Conservation (phyloP, 352 stramenopile genomes). For the Elongisporangium prolatum region DNA sequence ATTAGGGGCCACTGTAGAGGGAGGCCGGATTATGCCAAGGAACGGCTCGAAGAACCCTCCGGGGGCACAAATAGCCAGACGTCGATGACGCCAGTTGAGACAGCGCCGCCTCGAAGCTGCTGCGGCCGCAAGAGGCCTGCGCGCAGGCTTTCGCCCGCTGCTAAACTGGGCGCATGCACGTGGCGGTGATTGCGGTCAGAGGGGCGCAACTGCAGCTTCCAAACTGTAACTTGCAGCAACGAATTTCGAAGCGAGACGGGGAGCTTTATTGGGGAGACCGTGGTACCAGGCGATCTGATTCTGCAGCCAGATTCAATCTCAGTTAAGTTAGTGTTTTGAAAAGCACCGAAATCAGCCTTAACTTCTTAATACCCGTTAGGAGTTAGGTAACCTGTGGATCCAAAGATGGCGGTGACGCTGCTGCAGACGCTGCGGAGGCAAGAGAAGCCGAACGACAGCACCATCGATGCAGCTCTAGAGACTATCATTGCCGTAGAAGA, state of each 20-base stretch:
- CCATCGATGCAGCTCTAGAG: conserved; percentile 10
- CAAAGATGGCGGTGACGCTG: conserved; percentile 4
- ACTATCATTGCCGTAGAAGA: conserved; percentile 17
- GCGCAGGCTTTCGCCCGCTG: too few species aligned
- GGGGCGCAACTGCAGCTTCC: neutral
- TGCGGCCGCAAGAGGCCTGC: neutral
- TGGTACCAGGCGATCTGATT: neutral
- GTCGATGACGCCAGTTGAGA: neutral
- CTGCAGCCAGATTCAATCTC: neutral
- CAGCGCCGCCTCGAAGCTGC: neutral
- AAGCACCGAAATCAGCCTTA: neutral
- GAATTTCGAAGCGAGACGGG: neutral
- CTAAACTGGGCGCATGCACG: neutral
- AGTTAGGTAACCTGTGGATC: neutral
- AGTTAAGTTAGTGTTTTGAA: neutral
- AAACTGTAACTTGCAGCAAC: neutral
- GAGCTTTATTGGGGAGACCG: neutral
- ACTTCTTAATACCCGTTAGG: neutral
- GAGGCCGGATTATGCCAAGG: neutral
- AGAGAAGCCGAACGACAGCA: conserved; percentile 1
- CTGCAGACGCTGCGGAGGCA: conserved; percentile 21
- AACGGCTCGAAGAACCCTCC: neutral
- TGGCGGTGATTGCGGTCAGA: neutral
- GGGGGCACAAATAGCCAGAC: neutral
- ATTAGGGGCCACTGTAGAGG: neutral